phyloP scores from a whole-genome alignment of 169 alveolate genomes.

The Eimeria sp. region DNA sequence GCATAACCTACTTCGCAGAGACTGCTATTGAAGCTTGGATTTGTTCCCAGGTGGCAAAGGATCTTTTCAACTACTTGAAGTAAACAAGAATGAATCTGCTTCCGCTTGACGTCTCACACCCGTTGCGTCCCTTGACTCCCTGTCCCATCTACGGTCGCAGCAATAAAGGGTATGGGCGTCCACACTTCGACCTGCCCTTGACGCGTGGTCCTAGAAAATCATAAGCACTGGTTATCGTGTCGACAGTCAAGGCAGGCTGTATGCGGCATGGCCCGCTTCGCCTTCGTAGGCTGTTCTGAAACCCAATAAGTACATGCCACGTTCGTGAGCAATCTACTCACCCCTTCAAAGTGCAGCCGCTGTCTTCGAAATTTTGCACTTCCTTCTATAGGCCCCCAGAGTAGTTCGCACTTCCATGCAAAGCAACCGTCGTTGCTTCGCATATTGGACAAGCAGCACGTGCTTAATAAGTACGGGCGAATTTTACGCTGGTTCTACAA shows the following conservation, averaged over 20 bases:
- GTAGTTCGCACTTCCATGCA: background rate
- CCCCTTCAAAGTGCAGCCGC: background rate
- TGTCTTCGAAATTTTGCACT: background rate
- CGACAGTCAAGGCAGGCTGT: background rate
- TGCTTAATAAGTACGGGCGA: no score
- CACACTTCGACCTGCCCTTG: background rate
- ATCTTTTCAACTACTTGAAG: constrained; percentile 76
- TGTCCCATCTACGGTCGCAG: background rate
- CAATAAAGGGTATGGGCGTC: background rate
- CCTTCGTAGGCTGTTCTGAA: background rate
- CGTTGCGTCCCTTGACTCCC: background rate
- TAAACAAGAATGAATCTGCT: background rate
- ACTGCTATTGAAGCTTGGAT: background rate
- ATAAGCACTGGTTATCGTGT: background rate
- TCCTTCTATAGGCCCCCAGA: background rate
- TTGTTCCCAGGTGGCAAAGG: constrained; percentile 74
- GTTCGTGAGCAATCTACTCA: no score
- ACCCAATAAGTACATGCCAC: background rate
- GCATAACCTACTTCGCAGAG: background rate
- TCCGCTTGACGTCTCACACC: background rate
- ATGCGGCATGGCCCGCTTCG: background rate
- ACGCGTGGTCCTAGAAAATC: background rate
- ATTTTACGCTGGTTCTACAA: no score
- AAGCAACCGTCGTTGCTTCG: background rate
- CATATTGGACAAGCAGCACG: background rate